These are phyloP conservation scores for Arabidopsis arenosa DNA, from an alignment of 345 rosid species.

Conservation along the genomic window DNA sequence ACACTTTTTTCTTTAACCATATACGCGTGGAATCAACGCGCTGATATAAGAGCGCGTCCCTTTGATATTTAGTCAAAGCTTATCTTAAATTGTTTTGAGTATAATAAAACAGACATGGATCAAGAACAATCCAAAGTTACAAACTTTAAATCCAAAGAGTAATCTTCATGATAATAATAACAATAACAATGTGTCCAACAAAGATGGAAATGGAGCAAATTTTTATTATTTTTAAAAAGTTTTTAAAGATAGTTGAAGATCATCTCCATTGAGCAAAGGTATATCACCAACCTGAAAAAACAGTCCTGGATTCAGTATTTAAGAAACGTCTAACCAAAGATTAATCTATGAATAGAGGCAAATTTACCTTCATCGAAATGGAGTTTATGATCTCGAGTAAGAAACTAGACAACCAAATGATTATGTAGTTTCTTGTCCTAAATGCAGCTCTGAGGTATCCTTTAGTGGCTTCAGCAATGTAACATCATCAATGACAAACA, in stretches of 20 bases:
- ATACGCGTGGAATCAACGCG: background rate
- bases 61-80: background rate
- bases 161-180: constrained; percentile 8
- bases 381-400: no score
- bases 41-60: background rate
- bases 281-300: constrained; percentile 67
- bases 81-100: background rate
- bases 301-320: constrained; percentile 52
- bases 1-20: background rate
- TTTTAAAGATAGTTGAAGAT: background rate
- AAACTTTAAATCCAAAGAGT: background rate
- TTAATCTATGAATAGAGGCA: background rate
- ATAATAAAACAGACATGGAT: no score
- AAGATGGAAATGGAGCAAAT: background rate
- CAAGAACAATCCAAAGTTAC: constrained; percentile 8
- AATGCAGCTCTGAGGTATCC: no score
- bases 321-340: background rate
- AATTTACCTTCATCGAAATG: background rate
- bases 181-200: constrained; percentile 3
- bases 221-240: background rate
- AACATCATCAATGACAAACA: no score
- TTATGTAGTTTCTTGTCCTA: no score
- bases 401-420: no score
- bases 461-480: no score
- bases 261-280: constrained; percentile 13